These are phyloP conservation scores for Cucumis hystrix DNA, from an alignment of 306 rosid genomes.

Conservation along the genomic window DNA sequence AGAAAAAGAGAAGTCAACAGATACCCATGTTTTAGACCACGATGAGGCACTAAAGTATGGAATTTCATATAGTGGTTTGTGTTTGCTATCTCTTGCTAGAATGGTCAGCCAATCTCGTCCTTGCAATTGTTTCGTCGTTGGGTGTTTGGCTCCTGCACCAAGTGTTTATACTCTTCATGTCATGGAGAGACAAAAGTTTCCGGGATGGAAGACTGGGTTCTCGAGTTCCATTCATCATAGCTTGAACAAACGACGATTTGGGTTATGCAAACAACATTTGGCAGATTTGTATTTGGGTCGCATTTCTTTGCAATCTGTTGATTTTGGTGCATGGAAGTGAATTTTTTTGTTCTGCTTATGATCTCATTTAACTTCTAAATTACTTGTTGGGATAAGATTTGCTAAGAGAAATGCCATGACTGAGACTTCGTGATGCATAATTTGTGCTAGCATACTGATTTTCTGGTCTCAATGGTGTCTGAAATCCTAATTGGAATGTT, in stretches of 20 bases:
- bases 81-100: slow-evolving; percentile 67
- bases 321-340: slow-evolving; percentile 78
- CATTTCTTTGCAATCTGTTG: slow-evolving; percentile 76
- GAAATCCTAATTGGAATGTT: neutral
- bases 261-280: slow-evolving; percentile 67
- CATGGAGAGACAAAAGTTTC: slow-evolving; percentile 88
- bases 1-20: slow-evolving; percentile 28
- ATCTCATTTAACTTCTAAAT: slow-evolving; percentile 3
- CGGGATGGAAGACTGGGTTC: slow-evolving; percentile 93
- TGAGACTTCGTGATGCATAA: neutral
- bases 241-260: slow-evolving; percentile 58
- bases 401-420: neutral
- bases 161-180: slow-evolving; percentile 72
- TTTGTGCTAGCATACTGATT: neutral
- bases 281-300: slow-evolving; percentile 64
- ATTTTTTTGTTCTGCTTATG: slow-evolving; percentile 3
- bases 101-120: slow-evolving; percentile 61
- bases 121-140: slow-evolving; percentile 66
- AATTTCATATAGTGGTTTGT: slow-evolving; percentile 57
- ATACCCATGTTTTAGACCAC: slow-evolving; percentile 33
- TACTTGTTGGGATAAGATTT: neutral
- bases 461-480: neutral
- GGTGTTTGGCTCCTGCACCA: slow-evolving; percentile 57
- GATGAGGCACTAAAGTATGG: slow-evolving; percentile 79
- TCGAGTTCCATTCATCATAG: slow-evolving; percentile 77